Evolutionary conservation across 257 asterid species (phyloP).

Genomic region (Nicotiana otophora): DNA sequence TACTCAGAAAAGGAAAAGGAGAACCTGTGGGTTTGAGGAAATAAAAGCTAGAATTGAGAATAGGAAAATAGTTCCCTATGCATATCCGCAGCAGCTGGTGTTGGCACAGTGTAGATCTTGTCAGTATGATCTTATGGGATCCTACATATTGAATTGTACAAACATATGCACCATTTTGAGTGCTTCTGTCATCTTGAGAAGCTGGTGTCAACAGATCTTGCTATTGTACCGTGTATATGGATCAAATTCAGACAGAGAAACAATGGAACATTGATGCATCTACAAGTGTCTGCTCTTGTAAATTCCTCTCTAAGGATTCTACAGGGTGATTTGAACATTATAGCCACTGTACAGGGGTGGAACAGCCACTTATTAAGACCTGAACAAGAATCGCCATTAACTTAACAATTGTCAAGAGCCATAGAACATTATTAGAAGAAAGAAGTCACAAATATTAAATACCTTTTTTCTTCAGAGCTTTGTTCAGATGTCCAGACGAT

Average conservation of each 20-base stretch:
- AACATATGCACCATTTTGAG: not conserved
- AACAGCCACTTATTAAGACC: not conserved
- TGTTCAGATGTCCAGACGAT: constrained; percentile 59
- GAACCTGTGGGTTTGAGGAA: not conserved
- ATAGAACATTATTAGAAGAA: not conserved
- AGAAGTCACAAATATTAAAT: not conserved
- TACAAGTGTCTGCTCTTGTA: not conserved
- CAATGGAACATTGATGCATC: not conserved
- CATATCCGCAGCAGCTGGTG: not conserved
- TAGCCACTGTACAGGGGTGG: not conserved
- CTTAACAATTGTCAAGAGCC: not conserved
- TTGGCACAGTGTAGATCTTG: not conserved
- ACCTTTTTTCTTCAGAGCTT: constrained; percentile 34
- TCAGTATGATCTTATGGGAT: not conserved
- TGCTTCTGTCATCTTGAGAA: not conserved
- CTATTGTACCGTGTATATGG: not conserved
- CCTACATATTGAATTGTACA: not conserved
- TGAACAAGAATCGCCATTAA: not conserved
- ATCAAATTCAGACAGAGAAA: not conserved
- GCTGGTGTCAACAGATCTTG: not conserved
- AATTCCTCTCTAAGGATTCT: not conserved
- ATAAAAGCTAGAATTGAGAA: not conserved
- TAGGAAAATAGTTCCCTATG: not conserved
- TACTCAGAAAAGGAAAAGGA: too few species aligned
- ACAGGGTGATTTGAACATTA: not conserved